Percentiles rank a stretch among this genome's conserved stretches.
These are phyloP conservation scores for Myxozyma nipponensis DNA, from an alignment of 805 yeast genomes.

Conservation along the genomic window DNA sequence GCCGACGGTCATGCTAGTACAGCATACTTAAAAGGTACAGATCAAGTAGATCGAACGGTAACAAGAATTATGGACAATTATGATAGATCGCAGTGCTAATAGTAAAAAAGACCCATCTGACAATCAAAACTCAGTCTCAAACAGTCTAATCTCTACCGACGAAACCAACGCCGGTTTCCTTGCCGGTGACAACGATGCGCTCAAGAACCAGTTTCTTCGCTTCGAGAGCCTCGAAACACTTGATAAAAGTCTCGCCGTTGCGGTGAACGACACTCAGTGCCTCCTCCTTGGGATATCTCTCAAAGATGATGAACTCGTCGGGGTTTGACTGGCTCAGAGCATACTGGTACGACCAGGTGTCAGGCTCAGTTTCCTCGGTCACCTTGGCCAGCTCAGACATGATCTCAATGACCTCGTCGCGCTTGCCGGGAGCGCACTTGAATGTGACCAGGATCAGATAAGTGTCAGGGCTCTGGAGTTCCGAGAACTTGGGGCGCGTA, in stretches of 20 bases:
- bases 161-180: conserved; percentile 22
- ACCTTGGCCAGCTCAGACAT: conserved; percentile 7
- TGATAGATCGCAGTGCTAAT: no score
- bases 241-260: conserved; percentile 7
- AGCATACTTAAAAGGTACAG: no score
- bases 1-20: no score
- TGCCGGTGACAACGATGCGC: neutral
- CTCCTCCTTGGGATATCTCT: conserved; percentile 17
- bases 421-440: conserved; percentile 33
- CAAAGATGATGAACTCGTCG: conserved; percentile 20
- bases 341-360: conserved; percentile 16
- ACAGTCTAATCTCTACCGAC: conserved; percentile 8
- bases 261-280: conserved; percentile 21
- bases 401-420: conserved; percentile 68
- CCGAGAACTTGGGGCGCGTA: conserved; percentile 14
- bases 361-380: conserved; percentile 15
- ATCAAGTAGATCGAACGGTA: no score
- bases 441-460: conserved; percentile 11
- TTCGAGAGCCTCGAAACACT: conserved; percentile 12
- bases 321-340: conserved; percentile 11
- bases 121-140: no score
- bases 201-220: conserved; percentile 4
- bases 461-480: conserved; percentile 7
- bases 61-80: no score
- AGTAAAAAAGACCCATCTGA: no score